Evolutionary conservation across 345 rosid genomes (phyloP), one percentile per base, ranked within the genome.

Genomic region (Gossypium herbaceum): DNA sequence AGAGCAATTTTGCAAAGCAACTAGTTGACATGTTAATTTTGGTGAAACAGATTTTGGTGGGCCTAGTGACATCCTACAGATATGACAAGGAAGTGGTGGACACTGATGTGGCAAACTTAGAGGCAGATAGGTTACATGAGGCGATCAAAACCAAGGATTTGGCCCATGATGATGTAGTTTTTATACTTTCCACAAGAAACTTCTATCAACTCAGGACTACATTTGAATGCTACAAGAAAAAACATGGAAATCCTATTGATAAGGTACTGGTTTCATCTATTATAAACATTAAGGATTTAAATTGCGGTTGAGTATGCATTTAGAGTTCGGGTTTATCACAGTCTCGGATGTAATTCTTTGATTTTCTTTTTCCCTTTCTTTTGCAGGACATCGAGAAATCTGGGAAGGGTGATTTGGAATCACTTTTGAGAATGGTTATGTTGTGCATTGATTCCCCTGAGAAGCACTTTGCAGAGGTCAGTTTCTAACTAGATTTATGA

Each of bases 381-480:
- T 52, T 51, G 73, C 83, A 92, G 98, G 97, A 92, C 78, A 76
- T 90, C 70, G 73, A 77, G 80, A 82, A 45, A 5, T 82, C 84
- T 50, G 92, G 95, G 73, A 84, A 86, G 4, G 87, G 86, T 58
- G 89, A 88, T 60, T 45, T 92, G 75, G 87, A 78, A 77, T 79
- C 81, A 76, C 82, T 94, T 9, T 57, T 88, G 82, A 73, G 76
- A 79, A 81, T 78, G 73, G 86, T 77, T n/a, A 78, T 91, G 51
- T 63, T 71, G 59, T 90, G 98, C 79, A 79, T 91, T 65, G 86
- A 87, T 20, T 72, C 74, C 62, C 98, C 98, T 2, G 96, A 89
- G 85, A 90, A 83, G 81, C 92, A 95, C 77, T 93, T 95, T 62
- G 97, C 98, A 39, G 86, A 89, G 94, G 98, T 88, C 67, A 75